Evolutionary conservation across 2,329 filamentous ascomycete genomes (phyloP).

Genomic region (Capronia coronata): DNA sequence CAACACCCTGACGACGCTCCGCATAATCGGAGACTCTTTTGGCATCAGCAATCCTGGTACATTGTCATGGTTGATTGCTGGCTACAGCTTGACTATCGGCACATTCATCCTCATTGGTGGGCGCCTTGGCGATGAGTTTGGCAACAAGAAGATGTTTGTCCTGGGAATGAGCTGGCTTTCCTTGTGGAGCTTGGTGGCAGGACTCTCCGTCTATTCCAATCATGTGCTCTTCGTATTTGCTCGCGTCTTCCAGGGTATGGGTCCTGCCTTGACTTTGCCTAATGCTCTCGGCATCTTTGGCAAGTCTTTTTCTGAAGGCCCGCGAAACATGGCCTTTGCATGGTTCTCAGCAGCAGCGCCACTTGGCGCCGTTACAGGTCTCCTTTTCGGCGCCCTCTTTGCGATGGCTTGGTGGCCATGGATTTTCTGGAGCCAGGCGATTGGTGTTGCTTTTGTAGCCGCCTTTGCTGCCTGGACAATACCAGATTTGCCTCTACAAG

Average conservation of each 20-base stretch:
- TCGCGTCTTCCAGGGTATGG: conserved; percentile 42
- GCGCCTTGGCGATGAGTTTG: conserved; percentile 46
- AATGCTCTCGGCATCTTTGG: conserved; percentile 38
- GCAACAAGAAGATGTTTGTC: conserved; percentile 45
- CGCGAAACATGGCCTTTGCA: conserved; percentile 44
- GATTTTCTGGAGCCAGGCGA: conserved; percentile 44
- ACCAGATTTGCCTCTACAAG: conserved; percentile 31
- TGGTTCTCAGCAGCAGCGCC: conserved; percentile 46
- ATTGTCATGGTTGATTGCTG: conserved; percentile 44
- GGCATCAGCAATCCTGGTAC: conserved; percentile 37
- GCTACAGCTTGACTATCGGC: conserved; percentile 45
- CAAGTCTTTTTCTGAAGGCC: conserved; percentile 40
- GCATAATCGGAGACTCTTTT: conserved; percentile 43
- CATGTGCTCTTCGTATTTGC: conserved; percentile 33
- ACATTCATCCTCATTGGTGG: conserved; percentile 47
- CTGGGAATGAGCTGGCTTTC: conserved; percentile 47
- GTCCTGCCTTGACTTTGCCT: conserved; percentile 45
- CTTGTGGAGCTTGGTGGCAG: conserved; percentile 44
- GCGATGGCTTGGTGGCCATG: conserved; percentile 47
- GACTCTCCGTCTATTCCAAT: conserved; percentile 37
- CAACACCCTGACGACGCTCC: conserved; percentile 28
- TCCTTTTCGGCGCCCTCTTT: conserved; percentile 38
- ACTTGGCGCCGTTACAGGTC: conserved; percentile 33
- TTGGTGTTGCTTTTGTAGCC: conserved; percentile 36
- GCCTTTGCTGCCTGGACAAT: conserved; percentile 36